A percentile compares a stretch with the other conserved stretches of the same genome.
phyloP scores from a whole-genome alignment of 768 basidiomycete species.

The Boletus bicolor region DNA sequence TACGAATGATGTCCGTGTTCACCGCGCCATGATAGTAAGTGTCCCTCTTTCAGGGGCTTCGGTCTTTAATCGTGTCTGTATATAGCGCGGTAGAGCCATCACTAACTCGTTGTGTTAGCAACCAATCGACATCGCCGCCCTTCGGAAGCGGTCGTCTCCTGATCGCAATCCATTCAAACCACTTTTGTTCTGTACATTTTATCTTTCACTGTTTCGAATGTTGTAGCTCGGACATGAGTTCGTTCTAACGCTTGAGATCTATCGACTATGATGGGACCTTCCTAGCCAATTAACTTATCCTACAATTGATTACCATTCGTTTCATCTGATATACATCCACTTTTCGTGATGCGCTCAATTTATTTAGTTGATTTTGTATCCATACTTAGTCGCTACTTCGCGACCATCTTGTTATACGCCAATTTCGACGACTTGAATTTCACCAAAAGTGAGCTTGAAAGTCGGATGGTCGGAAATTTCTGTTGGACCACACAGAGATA shows the following conservation, averaged over 20 bases:
- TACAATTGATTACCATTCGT: neutral
- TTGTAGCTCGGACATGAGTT: slow-evolving; percentile 19
- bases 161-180: neutral
- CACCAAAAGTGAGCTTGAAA: neutral
- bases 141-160: neutral
- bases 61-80: slow-evolving; percentile 14
- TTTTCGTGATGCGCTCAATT: neutral
- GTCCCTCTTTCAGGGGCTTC: slow-evolving; percentile 9
- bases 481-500: neutral
- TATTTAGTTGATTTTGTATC: slow-evolving; percentile 16
- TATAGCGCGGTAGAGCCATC: slow-evolving; percentile 20
- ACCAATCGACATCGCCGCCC: neutral
- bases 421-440: neutral
- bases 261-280: neutral
- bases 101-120: slow-evolving; percentile 18
- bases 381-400: neutral
- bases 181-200: slow-evolving; percentile 2
- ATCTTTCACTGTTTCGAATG: slow-evolving; percentile 6
- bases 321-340: neutral
- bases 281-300: neutral
- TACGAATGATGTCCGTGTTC: slow-evolving; percentile 48
- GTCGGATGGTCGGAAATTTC: neutral
- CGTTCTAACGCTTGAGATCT: neutral
- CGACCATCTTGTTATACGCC: slow-evolving; percentile 2
- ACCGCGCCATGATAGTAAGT: slow-evolving; percentile 53